Evolutionary conservation across 73 alveolate genomes (phyloP).

Genomic region (Stentor coeruleus): DNA sequence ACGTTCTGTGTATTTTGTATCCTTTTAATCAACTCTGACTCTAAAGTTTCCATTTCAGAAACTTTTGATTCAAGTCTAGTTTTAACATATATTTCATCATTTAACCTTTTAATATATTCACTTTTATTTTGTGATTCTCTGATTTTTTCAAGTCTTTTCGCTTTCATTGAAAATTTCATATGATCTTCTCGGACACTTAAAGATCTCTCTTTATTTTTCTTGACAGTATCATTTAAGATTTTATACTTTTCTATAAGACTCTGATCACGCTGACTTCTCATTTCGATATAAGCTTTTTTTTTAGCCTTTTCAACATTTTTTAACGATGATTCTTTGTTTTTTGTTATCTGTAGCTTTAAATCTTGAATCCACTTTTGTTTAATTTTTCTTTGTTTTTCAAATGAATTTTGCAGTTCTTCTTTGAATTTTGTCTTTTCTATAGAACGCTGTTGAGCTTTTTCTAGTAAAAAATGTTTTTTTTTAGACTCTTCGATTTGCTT

Average conservation of each 20-base stretch:
- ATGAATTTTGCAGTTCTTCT: not conserved
- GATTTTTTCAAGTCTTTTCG: not conserved
- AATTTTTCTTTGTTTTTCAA: not conserved
- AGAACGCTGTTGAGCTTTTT: conserved; percentile 39
- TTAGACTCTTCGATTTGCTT: not conserved
- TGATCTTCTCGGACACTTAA: conserved; percentile 12
- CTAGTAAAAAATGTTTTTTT: too few species aligned
- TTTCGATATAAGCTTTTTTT: not conserved
- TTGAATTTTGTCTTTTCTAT: conserved; percentile 1
- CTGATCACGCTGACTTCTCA: not conserved
- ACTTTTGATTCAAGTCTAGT: too few species aligned
- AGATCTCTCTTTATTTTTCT: conserved; percentile 37
- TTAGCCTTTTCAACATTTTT: too few species aligned
- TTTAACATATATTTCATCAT: not conserved
- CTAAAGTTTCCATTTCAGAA: not conserved
- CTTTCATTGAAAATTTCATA: not conserved
- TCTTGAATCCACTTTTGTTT: too few species aligned
- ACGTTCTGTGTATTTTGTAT: not conserved
- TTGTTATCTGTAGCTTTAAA: too few species aligned
- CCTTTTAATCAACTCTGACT: not conserved
- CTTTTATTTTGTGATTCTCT: not conserved
- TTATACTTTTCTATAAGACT: not conserved
- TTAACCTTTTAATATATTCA: conserved; percentile 18
- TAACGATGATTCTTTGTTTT: too few species aligned
- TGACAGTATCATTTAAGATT: conserved; percentile 23